Base-by-base conservation (phyloP, 345 rosid species). In the Eucalyptus brandiana region DNA sequence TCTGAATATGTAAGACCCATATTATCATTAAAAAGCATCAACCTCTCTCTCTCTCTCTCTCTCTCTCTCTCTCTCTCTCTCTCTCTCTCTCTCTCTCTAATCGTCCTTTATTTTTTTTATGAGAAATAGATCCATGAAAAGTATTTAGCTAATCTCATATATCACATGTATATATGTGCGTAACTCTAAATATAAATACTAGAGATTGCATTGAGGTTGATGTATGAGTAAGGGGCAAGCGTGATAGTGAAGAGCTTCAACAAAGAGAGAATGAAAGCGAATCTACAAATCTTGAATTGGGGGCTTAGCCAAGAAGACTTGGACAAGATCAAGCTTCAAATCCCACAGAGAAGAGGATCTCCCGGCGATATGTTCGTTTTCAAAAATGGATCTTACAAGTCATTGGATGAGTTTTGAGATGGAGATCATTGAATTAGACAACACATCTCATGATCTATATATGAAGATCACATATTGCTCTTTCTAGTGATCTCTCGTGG, bases 191-290 rank as follows among this genome's bases (percentile, higher is more conserved):
- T 69, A 69, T 17, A 32, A 69, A 69, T 69, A 69, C 5, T 69
- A n/a, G 19, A 89, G 91, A 87, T 89, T 58, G 91, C 91, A 9
- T 47, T 81, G 87, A 87, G 89, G 19, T 89, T 89, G 91, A 60
- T 89, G 6, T 16, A 87, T 40, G 87, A 89, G 87, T 87, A 87
- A 89, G 91, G 83, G 32, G 56, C 28, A 16, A 56, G 45, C 19
- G 19, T 87, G 62, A 87, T 89, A 7, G 89, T 80, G 80, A 89
- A 87, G 87, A 89, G 83, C 89, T 89, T 89, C 32, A 87, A 87
- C 50, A 87, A 86, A 47, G 90, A 62, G 37, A 48, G 88, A 86
- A 89, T 89, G 90, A 86, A 89, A 54, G 60, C 2, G 5, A 54
- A 54, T 54, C 26, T 54, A 58, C 65, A 58, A 24, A 48, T 86